A percentile compares a stretch with the other conserved stretches of the same genome.
phyloP scores from a whole-genome alignment of 2,329 filamentous ascomycete species.

The Diaporthe vexans region DNA sequence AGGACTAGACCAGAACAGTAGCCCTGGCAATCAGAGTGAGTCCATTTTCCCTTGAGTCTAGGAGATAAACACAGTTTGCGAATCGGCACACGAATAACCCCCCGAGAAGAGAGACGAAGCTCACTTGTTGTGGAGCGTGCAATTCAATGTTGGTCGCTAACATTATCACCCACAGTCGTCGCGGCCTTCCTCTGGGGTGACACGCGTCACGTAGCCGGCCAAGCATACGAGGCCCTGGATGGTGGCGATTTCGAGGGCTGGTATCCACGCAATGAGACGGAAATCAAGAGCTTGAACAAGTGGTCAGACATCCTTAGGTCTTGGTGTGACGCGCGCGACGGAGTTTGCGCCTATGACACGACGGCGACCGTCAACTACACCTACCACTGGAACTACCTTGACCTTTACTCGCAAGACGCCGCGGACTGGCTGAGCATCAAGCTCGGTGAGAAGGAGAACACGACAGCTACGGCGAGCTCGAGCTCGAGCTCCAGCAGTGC shows the following conservation, averaged over 20 bases:
- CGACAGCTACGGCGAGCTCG: conserved; percentile 18
- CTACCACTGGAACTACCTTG: conserved; percentile 55
- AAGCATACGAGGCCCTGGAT: conserved; percentile 31
- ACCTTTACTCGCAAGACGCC: conserved; percentile 47
- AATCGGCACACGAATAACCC: background rate
- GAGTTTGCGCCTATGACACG: conserved; percentile 55
- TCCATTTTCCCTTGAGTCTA: background rate
- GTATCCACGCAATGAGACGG: conserved; percentile 39
- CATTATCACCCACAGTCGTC: background rate
- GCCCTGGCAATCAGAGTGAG: conserved; percentile 25
- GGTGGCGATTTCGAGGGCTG: conserved; percentile 6
- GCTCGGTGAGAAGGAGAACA: conserved; percentile 30
- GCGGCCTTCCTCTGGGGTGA: conserved; percentile 35
- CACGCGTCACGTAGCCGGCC: conserved; percentile 27
- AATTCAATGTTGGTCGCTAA: background rate
- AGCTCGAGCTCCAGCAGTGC: conserved; percentile 2
- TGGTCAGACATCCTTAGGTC: conserved; percentile 48
- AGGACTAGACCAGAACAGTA: conserved; percentile 13
- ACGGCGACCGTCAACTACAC: conserved; percentile 42
- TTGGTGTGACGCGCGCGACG: conserved; percentile 55
- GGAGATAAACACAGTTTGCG: too few relatives aligned
- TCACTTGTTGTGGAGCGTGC: too few relatives aligned
- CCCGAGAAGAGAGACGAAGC: too few relatives aligned
- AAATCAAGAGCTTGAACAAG: conserved; percentile 48
- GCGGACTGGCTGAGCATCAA: conserved; percentile 42